Conservation (phyloP, 768 basidiomycete species). For the Boletus rufocinnamomeus region DNA sequence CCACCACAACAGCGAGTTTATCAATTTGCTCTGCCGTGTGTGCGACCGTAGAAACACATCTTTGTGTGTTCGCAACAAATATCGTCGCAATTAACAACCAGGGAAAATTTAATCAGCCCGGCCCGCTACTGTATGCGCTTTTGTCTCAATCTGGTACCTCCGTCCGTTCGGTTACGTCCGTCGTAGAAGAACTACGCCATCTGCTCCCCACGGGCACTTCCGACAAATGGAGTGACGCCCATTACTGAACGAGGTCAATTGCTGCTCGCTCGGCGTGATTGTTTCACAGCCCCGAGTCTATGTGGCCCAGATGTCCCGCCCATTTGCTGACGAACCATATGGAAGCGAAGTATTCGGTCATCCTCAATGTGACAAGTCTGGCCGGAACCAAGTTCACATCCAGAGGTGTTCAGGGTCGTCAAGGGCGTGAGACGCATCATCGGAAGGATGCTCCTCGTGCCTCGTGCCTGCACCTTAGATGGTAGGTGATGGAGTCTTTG, state of each 20-base stretch:
- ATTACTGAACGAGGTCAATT: slow-evolving; percentile 4
- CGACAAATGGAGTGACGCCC: slow-evolving; percentile 18
- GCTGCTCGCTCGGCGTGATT: slow-evolving; percentile 5
- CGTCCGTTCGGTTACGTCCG: slow-evolving; percentile 35
- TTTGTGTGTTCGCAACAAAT: background rate
- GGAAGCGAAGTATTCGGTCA: background rate
- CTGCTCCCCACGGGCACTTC: slow-evolving; percentile 25
- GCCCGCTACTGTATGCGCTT: slow-evolving; percentile 10
- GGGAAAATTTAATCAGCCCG: slow-evolving; percentile 13
- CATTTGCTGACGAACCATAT: slow-evolving; percentile 5
- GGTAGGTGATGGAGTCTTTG: slow-evolving; percentile 6
- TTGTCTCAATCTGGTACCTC: slow-evolving; percentile 26
- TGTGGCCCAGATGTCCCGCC: slow-evolving; percentile 5
- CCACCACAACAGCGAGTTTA: background rate
- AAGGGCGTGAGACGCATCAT: slow-evolving; percentile 29
- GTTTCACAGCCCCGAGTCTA: background rate
- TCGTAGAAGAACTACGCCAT: slow-evolving; percentile 12
- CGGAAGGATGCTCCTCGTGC: slow-evolving; percentile 16
- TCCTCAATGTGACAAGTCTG: slow-evolving; percentile 6
- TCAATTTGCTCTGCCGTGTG: background rate
- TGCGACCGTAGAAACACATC: background rate
- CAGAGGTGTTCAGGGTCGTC: slow-evolving; percentile 28
- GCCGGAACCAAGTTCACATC: background rate
- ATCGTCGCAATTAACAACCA: slow-evolving; percentile 1
- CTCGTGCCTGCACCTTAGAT: slow-evolving; percentile 33